Base-by-base conservation (phyloP, 129 eudicot genomes). In the Flaveria linearis region DNA sequence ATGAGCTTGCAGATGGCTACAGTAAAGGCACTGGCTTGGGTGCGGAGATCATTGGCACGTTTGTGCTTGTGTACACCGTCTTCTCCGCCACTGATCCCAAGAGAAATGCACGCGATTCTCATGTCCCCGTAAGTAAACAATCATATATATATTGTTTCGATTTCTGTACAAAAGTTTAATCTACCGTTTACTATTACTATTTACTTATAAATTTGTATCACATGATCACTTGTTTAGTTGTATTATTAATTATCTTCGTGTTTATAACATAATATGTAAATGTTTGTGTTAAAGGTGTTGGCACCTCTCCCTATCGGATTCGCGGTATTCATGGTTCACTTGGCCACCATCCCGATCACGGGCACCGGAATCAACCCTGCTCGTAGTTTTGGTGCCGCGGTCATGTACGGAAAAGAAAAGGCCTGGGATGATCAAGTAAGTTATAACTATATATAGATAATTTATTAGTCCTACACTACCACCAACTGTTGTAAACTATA, bases 21-120 rank as follows among this genome's bases (percentile, higher is more conserved):
- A 83, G 53, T 47, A 88, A 71, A 17, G 93, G 93, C 18, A 85
- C 93, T 0, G 93, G 90, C 0, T 71, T 88, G 46, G 92, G 89
- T 26, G 92, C 92, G 14, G 92, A 88, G 76, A 88, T 88, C 52
- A 88, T 88, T 9, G 92, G 92, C 1, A 88, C 92, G 4, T 87
- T 87, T 58, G 92, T 87, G 0, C 83, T 87, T 1, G 89, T 87
- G 0, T 87, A 87, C 89, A 87, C 93, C 20, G 93, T 88, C 73
- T 88, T 88, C 84, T 85, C 93, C 3, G 93, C 93, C 68, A 88
- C 93, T 26, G 93, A 88, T 60, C 93, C 93, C 76, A 88, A 88
- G 64, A 85, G 93, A 82, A 88, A 86, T 25, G 93, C 93, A 36
- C 81, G 94, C 3, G 94, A 88, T 46, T 88, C 94, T 69, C 94